Base-by-base conservation (phyloP, 768 basidiomycete genomes). In the Psilocybe azurescens region DNA sequence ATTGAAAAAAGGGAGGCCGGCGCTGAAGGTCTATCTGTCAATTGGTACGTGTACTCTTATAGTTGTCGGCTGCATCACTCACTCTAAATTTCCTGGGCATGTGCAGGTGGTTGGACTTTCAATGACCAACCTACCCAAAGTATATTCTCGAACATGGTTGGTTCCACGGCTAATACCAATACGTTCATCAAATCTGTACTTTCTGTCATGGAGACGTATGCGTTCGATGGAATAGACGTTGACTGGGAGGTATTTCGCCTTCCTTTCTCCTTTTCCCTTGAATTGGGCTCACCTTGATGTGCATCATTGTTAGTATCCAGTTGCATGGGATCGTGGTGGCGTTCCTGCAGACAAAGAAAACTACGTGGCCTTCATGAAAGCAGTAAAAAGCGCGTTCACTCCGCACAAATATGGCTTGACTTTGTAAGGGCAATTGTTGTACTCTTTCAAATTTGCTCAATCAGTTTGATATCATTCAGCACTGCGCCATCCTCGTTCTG, bases 161-260 rank as follows among this genome's bases (percentile, higher is more conserved):
- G 58, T 4, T 67, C 65, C 4, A 20, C 53, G 5, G 61, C 59
- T 11, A 65, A 67, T 47, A 69, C 60, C 10, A 46, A 65, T 32
- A 60, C 55, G 14, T 73, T 71, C 46, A 66, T 73, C 55, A 53
- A 54, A 11, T 59, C 56, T 29, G 63, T 60, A 6, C 64, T 73
- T 20, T 56, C 14, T 20, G 56, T 68, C 10, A 46, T 73, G 58
- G 58, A 69, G n/a, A 65, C 69, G 1, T 73, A 69, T 56, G 69
- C 63, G 6, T 74, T 74, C 39, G 73, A 74, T 50, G 73, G 73
- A 32, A 66, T 74, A 44, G 73, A 68, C 63, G 60, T 66, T 24
- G 24, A 24, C 24, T 24, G 24, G 24, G 24, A 24, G 24, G 24
- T 24, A 24, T 24, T 24, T 24, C 24, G 24, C 24, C 24, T 24